Percentiles rank a stretch among this genome's conserved stretches.
Conservation (phyloP, 768 basidiomycete genomes). For the Roridomyces roridus region DNA sequence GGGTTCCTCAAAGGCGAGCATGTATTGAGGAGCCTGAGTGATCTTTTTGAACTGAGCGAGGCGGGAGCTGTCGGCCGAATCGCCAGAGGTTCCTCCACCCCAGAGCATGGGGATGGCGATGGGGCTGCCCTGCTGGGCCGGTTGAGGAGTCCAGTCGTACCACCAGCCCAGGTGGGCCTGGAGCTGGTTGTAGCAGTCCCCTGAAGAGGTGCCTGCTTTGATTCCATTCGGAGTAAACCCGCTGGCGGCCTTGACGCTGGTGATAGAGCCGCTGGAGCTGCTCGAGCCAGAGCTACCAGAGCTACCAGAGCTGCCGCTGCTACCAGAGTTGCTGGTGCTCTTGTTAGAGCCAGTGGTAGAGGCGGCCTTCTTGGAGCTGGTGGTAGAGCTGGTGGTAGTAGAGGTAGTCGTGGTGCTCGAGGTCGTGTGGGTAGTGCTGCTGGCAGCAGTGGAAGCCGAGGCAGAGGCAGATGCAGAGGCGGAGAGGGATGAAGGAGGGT, state of each 20-base stretch:
- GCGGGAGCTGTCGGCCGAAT: conserved; percentile 42
- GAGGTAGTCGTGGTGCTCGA: too few species aligned
- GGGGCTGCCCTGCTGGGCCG: conserved; percentile 44
- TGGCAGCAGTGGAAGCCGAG: not conserved
- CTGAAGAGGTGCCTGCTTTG: conserved; percentile 55
- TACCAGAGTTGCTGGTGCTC: not conserved
- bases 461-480: not conserved
- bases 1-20: conserved; percentile 54
- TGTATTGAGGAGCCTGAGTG: conserved; percentile 40
- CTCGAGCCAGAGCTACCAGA: not conserved
- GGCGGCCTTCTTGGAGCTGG: not conserved
- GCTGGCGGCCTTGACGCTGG: conserved; percentile 20
- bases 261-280: not conserved
- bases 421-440: not conserved
- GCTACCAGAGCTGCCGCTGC: conserved; percentile 2
- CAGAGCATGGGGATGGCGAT: conserved; percentile 55
- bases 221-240: conserved; percentile 47
- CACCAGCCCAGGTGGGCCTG: conserved; percentile 54
- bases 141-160: conserved; percentile 55
- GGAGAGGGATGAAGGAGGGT: not conserved
- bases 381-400: too few species aligned
- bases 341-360: not conserved
- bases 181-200: conserved; percentile 46
- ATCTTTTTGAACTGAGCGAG: conserved; percentile 43
- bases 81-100: conserved; percentile 51